Evolutionary conservation across 768 basidiomycete species (phyloP).

Genomic region (Lactarius tabidus): DNA sequence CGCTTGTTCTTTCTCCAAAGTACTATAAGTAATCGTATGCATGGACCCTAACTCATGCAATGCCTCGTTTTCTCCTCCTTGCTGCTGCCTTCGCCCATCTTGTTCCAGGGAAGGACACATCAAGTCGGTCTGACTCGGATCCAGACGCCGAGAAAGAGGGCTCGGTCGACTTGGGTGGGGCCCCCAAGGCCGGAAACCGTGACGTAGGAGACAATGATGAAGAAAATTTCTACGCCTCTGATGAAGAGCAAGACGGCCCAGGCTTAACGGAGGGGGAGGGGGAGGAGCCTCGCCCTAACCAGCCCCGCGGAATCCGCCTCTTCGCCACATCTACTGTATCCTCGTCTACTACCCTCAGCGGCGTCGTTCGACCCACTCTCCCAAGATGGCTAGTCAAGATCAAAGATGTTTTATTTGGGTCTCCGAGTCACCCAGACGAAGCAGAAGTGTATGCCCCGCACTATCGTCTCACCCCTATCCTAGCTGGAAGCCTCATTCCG

Average conservation of each 20-base stretch:
- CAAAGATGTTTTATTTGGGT: constrained; percentile 27
- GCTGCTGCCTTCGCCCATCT: constrained; percentile 2
- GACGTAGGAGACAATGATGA: neutral
- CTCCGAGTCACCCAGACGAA: constrained; percentile 21
- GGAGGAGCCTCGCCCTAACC: neutral
- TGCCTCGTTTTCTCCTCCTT: constrained; percentile 3
- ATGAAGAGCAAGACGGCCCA: neutral
- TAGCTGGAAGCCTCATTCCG: constrained; percentile 65
- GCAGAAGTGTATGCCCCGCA: constrained; percentile 40
- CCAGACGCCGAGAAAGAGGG: constrained; percentile 1
- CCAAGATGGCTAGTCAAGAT: constrained; percentile 21
- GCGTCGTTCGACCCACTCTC: constrained; percentile 11
- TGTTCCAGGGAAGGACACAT: neutral
- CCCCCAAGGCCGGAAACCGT: neutral
- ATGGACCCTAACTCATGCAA: neutral
- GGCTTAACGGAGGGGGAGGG: neutral
- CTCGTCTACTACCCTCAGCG: neutral
- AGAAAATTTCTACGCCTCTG: neutral
- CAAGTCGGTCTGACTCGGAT: neutral
- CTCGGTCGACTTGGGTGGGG: neutral
- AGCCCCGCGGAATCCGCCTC: neutral
- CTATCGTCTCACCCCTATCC: constrained; percentile 60
- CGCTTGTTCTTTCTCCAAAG: neutral
- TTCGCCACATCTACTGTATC: neutral
- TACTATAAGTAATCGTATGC: neutral